A percentile compares a stretch with the other conserved stretches of the same genome.
Conservation (phyloP, 805 yeast species). For the Saccharomycopsis oosterbeekiorum region DNA sequence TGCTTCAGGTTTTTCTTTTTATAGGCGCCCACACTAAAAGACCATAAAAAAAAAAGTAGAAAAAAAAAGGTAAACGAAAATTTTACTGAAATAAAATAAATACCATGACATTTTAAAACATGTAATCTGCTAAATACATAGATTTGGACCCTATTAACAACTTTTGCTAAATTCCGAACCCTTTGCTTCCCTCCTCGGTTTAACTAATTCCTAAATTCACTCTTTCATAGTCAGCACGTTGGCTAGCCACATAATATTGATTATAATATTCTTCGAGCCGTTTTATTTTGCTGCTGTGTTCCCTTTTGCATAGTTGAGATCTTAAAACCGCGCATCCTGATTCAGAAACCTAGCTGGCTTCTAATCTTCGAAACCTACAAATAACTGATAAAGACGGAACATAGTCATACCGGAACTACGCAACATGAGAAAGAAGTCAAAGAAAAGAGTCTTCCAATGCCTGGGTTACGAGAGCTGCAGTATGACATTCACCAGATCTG, state of each 20-base stretch:
- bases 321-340: neutral
- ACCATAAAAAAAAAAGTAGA: neutral
- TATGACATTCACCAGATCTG: constrained; percentile 86
- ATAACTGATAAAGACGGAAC: neutral
- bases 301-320: neutral
- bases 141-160: neutral
- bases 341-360: too few species aligned
- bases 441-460: constrained; percentile 71
- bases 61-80: neutral
- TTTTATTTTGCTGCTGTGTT: too few species aligned
- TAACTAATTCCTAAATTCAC: neutral
- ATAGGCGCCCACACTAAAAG: neutral
- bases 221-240: neutral
- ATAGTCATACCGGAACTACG: neutral
- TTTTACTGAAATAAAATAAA: neutral
- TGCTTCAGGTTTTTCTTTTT: neutral
- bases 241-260: too few species aligned
- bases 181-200: neutral
- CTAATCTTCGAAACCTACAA: too few species aligned
- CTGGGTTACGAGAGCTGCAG: constrained; percentile 76
- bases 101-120: neutral
- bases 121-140: neutral
- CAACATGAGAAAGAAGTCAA: constrained; percentile 31
- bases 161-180: neutral
- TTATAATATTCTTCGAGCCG: too few species aligned